phyloP scores from a whole-genome alignment of 2,329 filamentous ascomycete genomes.

The Penicillium decumbens region DNA sequence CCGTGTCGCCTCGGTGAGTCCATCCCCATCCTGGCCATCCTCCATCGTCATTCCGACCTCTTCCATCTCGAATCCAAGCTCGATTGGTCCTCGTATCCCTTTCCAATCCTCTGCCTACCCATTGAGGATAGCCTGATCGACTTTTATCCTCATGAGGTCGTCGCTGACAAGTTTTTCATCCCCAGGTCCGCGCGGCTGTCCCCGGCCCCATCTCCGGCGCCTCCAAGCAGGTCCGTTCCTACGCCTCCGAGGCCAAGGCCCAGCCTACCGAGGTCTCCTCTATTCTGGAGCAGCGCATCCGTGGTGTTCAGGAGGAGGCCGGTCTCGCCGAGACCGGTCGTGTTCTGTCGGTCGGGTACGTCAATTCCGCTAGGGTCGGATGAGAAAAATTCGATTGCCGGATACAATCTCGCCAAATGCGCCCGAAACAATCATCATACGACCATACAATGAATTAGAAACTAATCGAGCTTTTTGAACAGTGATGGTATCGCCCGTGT shows the following conservation, averaged over 20 bases:
- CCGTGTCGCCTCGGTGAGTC: conserved; percentile 92
- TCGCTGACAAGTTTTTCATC: conserved; percentile 43
- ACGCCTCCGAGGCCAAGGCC: conserved; percentile 91
- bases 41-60: conserved; percentile 29
- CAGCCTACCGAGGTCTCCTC: conserved; percentile 97
- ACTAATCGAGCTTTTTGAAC: conserved; percentile 27
- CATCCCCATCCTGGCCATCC: conserved; percentile 46
- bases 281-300: conserved; percentile 98
- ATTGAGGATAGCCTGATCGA: conserved; percentile 21
- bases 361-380: conserved; percentile 32
- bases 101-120: conserved; percentile 19
- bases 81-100: conserved; percentile 28
- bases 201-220: conserved; percentile 69
- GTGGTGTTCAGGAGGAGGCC: conserved; percentile 95
- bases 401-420: conserved; percentile 27
- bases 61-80: conserved; percentile 34
- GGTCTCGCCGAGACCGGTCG: conserved; percentile 96
- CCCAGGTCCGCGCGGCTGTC: conserved; percentile 77
- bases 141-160: conserved; percentile 45
- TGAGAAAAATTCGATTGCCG: conserved; percentile 30
- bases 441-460: conserved; percentile 7
- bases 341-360: conserved; percentile 98
- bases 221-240: conserved; percentile 72
- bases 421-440: conserved; percentile 13
- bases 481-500: conserved; percentile 99